Evolutionary conservation across 139 green algal genomes (phyloP).

Genomic region (Pleodorina starrii): DNA sequence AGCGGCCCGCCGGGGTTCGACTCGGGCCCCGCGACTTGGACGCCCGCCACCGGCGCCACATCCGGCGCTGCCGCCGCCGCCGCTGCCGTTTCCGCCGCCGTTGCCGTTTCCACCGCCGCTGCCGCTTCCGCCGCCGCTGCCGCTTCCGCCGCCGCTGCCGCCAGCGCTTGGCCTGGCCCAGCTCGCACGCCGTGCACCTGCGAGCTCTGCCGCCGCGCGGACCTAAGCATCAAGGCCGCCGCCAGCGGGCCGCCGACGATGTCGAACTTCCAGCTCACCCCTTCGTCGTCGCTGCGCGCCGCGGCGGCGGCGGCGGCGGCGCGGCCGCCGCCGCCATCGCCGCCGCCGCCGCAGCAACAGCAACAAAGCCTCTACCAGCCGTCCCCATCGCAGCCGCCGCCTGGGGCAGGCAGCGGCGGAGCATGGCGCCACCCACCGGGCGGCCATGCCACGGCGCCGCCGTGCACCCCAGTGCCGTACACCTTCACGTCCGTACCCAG

Average conservation of each 20-base stretch:
- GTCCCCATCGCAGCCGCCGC: background rate
- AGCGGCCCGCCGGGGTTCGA: too few relatives aligned
- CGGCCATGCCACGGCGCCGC: background rate
- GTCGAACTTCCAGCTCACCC: background rate
- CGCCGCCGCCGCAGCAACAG: background rate
- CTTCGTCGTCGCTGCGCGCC: background rate
- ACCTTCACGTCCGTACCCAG: background rate
- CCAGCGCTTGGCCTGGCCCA: background rate
- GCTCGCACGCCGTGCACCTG: background rate
- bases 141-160: background rate
- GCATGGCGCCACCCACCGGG: background rate
- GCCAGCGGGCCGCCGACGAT: too few relatives aligned
- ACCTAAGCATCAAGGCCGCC: background rate
- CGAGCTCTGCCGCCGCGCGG: constrained; percentile 8
- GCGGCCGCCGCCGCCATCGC: background rate
- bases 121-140: background rate
- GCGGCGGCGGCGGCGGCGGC: background rate
- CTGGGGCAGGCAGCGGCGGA: background rate
- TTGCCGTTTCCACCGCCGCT: background rate
- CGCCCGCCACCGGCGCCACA: background rate
- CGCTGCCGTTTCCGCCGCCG: background rate
- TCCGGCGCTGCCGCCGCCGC: background rate
- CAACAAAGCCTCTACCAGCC: background rate
- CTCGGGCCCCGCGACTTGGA: too few relatives aligned
- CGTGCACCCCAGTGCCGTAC: background rate